Evolutionary conservation across 352 stramenopile species (phyloP).

Genomic region (Globisporangium heterothallicum): DNA sequence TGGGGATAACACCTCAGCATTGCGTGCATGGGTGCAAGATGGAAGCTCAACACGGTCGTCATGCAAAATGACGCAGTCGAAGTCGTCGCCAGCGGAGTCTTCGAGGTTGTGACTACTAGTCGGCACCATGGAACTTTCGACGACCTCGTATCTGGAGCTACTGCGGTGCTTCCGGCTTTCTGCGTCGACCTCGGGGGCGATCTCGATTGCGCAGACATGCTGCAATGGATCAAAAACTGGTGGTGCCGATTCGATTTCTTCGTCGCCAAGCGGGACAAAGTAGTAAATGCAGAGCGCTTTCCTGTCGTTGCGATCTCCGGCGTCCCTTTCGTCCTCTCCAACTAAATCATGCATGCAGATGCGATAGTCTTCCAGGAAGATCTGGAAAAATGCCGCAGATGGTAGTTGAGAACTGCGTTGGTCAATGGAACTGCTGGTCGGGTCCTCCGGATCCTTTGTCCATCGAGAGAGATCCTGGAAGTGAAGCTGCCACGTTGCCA

Average conservation of each 20-base stretch:
- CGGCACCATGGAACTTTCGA: background rate
- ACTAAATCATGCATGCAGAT: slow-evolving; percentile 12
- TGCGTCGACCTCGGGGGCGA: slow-evolving; percentile 17
- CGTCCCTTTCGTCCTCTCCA: slow-evolving; percentile 1
- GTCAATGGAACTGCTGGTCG: background rate
- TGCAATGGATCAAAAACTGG: slow-evolving; percentile 24
- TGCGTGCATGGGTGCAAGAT: background rate
- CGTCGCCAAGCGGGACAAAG: slow-evolving; percentile 18
- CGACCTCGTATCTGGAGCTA: background rate
- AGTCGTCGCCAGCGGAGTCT: background rate
- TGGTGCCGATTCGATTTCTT: background rate
- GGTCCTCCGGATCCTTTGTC: slow-evolving; percentile 10
- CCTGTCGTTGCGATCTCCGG: background rate
- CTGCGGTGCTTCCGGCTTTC: background rate
- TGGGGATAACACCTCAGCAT: background rate
- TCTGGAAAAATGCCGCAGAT: slow-evolving; percentile 21
- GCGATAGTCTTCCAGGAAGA: slow-evolving; percentile 26
- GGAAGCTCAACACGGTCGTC: background rate
- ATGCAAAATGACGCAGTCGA: slow-evolving; percentile 9
- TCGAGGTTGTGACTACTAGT: background rate
- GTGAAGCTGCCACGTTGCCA: slow-evolving; percentile 49
- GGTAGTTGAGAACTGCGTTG: slow-evolving; percentile 10
- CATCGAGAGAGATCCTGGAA: slow-evolving; percentile 46
- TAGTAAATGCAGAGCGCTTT: slow-evolving; percentile 22
- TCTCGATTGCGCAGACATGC: slow-evolving; percentile 31